Evolutionary conservation across 805 yeast genomes (phyloP), one percentile per base, ranked within the genome.

Genomic region (Saturnispora kantuleensis): DNA sequence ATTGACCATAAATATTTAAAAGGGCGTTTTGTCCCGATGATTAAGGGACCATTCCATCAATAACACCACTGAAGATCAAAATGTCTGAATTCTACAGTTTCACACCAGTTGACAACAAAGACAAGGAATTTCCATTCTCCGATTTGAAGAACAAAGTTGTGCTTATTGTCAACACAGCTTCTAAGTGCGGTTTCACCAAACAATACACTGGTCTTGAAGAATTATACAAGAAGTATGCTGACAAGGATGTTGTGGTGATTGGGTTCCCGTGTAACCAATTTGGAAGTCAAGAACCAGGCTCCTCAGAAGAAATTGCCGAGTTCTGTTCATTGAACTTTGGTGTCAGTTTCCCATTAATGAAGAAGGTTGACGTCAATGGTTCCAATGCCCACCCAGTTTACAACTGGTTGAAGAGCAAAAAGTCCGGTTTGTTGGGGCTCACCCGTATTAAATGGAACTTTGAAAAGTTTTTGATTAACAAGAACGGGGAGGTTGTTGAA

Each of bases 231-330:
- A 77, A 78, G 58, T 84, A 81, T 65, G 65, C 72, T 42, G 76
- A 72, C 39, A 57, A 73, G 50, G 94, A 85, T 1, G 68, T 89
- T 18, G 77, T 66, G 38, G 70, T 88, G 26, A 51, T 88, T 31
- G 96, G 88, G 0, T 87, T 88, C 73, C 97, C 97, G 29, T 85
- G 96, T 65, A 84, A 86, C 66, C 96, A 87, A 61, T 88, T 88
- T 60, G 89, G 83, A 21, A 67, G 75, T 54, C 83, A 93, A 69
- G 85, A 89, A 64, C 81, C 93, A 53, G 80, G 79, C 3, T 57
- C 74, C 3, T 77, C 74, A 41, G 74, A 78, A 45, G 88, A 84
- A 56, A 85, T 86, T 51, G 79, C 77, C 15, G 63, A 71, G 38
- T 84, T 83, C 67, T 88, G 96, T 64, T 65, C 75, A 37, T 58